phyloP scores from a whole-genome alignment of 441 rosid species.

The Manihot esculenta region DNA sequence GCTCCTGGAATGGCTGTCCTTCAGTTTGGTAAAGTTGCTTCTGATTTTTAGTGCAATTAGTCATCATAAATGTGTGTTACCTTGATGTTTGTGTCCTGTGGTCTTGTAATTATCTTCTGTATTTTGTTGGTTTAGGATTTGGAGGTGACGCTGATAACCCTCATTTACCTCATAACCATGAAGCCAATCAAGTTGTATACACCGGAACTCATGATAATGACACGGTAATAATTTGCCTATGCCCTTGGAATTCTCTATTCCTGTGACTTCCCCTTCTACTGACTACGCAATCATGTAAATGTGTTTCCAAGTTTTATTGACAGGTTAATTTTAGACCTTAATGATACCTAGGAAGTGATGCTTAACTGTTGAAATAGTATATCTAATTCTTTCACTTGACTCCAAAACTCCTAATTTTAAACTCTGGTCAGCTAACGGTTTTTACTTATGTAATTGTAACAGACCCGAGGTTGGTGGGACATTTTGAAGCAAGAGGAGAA shows the following conservation, averaged over 20 bases:
- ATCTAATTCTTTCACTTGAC: neutral
- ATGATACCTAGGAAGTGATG: neutral
- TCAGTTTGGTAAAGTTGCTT: conserved; percentile 71
- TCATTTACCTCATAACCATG: conserved; percentile 94
- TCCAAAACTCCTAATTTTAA: conserved; percentile 9
- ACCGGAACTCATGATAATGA: conserved; percentile 98
- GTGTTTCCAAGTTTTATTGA: neutral
- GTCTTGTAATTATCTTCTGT: conserved; percentile 2
- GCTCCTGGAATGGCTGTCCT: conserved; percentile 99
- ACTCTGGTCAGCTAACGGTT: conserved; percentile 12
- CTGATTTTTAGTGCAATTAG: conserved; percentile 13
- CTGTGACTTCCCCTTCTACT: neutral
- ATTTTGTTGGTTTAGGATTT: conserved; percentile 53
- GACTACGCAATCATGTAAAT: neutral
- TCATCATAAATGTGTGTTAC: neutral
- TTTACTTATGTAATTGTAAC: conserved; percentile 19
- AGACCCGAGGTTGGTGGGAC: conserved; percentile 95
- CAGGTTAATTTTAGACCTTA: neutral
- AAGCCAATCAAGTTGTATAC: conserved; percentile 86
- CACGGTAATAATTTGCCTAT: conserved; percentile 51
- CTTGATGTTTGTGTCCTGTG: conserved; percentile 11
- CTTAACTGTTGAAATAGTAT: neutral
- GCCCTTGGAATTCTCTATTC: neutral
- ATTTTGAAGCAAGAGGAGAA: conserved; percentile 58
- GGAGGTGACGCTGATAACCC: conserved; percentile 84